Evolutionary conservation across 352 stramenopile species (phyloP), one percentile per base, ranked within the genome.

Genomic region (Phytopythium mirpurense): DNA sequence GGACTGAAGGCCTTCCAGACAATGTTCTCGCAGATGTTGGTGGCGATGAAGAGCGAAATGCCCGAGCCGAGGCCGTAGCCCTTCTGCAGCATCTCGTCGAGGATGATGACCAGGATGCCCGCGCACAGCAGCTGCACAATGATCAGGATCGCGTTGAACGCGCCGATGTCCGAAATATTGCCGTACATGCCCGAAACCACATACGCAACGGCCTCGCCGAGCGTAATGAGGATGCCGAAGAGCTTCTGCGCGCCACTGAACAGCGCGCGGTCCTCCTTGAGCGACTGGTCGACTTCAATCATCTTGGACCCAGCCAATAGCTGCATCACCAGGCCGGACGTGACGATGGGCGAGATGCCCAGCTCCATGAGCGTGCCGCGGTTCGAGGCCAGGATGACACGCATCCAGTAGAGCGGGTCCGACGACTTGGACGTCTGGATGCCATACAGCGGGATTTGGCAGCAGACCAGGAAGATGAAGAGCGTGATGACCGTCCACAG

Each of bases 21-120:
- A 72, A 99, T 99, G 67, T 96, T 99, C 84, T 99, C 96, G 65
- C 97, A 99, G 75, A 99, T 99, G 84, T 99, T 99, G 55, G 97
- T 99, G 32, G 97, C 97, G 59, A 99, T 99, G 72, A 99, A 99
- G 51, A 99, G 93, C 59, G 93, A 98, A 70, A 99, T 99, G 64
- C 96, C 97, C 54, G 86, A 98, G 53, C 97, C 97, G 23, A 99
- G 83, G 51, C 97, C 97, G 74, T 99, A 99, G 45, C 97, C 97
- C 85, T 99, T 99, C 75, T 99, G 96, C 43, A 99, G 87, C 62
- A 99, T 90, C 78, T 99, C 97, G 68, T 99, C 97, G 16, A 99
- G 76, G 56, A 98, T 98, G 53, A 99, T 97, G 18, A 99, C 96
- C 53, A 99, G 92, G n/a, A 99, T 70, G 55, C 97, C 97, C 27